Conservation (phyloP, 331 rosid genomes). For the Ulmus americana region DNA sequence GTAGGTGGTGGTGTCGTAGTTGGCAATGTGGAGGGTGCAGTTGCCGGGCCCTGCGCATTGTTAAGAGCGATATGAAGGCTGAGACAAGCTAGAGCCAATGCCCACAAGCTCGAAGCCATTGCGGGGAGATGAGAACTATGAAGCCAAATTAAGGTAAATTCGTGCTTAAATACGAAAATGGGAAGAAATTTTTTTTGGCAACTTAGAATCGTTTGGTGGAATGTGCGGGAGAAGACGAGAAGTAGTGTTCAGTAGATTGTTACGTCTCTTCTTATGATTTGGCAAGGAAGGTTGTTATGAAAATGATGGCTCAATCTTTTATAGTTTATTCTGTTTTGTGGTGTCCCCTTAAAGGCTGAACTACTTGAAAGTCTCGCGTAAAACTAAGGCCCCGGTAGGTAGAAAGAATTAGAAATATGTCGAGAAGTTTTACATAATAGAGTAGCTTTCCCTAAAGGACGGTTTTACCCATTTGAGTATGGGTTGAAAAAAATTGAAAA, state of each 20-base stretch:
- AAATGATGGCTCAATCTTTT: not conserved
- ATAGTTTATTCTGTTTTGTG: not conserved
- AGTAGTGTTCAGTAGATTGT: slow-evolving; percentile 48
- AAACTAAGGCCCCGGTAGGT: not conserved
- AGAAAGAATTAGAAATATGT: too few species aligned
- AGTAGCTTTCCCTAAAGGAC: too few species aligned
- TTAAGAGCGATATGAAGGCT: slow-evolving; percentile 24
- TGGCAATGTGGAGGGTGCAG: slow-evolving; percentile 29
- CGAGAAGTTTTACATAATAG: too few species aligned
- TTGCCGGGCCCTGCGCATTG: slow-evolving; percentile 47
- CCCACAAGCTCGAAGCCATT: slow-evolving; percentile 51
- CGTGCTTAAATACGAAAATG: slow-evolving; percentile 25
- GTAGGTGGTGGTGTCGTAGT: slow-evolving; percentile 33
- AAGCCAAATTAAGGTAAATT: not conserved
- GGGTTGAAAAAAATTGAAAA: too few species aligned
- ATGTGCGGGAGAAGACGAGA: slow-evolving; percentile 40
- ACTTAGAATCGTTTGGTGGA: slow-evolving; percentile 27
- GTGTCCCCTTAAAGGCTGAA: not conserved
- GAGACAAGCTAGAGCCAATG: slow-evolving; percentile 33
- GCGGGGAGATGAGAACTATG: slow-evolving; percentile 22
- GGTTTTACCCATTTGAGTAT: too few species aligned
- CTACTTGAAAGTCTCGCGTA: slow-evolving; percentile 13
- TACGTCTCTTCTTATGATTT: slow-evolving; percentile 44
- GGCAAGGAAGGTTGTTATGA: slow-evolving; percentile 18
- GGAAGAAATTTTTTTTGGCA: slow-evolving; percentile 1